Base-by-base conservation (phyloP, 73 alveolate species). In the Tetrahymena thermophila region DNA sequence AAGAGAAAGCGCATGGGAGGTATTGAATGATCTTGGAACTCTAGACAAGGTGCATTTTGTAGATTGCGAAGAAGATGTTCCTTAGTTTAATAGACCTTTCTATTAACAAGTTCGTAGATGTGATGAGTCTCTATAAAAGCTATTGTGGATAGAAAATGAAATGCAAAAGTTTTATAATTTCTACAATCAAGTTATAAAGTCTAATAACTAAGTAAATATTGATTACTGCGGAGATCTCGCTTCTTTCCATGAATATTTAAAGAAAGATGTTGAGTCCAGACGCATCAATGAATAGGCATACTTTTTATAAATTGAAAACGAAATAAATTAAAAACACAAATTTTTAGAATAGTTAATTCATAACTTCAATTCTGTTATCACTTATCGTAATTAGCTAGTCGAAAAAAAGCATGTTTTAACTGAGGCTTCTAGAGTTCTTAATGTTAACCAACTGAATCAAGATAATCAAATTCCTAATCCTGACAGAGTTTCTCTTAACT, bases 1-100 rank as follows among this genome's bases (percentile, higher is more conserved):
- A 35, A 97, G 98, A 93, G 99, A 99, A 93, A 97, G 98, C 43
- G 99, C 98, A 21, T 97, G 98, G 96, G 99, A 98, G 56, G 97
- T 98, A 35, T 95, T 98, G 96, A 98, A 98, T 94, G 99, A 98
- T 94, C 94, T 99, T 56, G 99, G 99, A 56, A 97, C 97, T 94
- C 97, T 98, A 34, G 97, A 99, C 43, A 98, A 97, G 94, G 98
- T 98, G 94, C 99, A 97, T 95, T 98, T 99, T 97, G 99, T 98
- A 16, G 99, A 99, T 96, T 95, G 98, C 94, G 98, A 98, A 96
- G 56, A 89, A 35, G 97, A 98, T 94, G 98, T 97, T 83, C 96
- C 98, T 31, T 94, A 95, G 25, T 96, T 97, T 96, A 98, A 98
- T 95, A 97, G 99, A 34, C 97, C 99, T 71, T 97, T 97, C 94